These are phyloP conservation scores for Psilocybe mexicana DNA, from an alignment of 1,284 basidiomycete species.

Conservation along the genomic window DNA sequence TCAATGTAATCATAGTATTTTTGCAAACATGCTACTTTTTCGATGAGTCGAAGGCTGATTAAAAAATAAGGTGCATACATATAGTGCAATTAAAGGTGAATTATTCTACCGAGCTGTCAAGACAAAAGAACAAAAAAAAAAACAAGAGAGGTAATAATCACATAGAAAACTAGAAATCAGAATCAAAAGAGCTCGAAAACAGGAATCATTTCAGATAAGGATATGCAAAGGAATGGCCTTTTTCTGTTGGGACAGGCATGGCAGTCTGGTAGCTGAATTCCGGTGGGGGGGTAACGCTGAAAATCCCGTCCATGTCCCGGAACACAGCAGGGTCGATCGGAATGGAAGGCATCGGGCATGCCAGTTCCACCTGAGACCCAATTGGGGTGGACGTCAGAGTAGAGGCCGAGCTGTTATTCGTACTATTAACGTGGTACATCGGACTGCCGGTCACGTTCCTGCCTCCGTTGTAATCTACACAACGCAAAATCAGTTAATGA, in stretches of 20 bases:
- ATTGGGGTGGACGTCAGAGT: neutral
- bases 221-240: neutral
- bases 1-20: neutral
- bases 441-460: neutral
- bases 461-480: neutral
- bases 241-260: too few relatives aligned
- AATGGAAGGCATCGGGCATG: slow-evolving; percentile 1
- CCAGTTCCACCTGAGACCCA: neutral
- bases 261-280: neutral
- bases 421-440: neutral
- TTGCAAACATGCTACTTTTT: too few relatives aligned
- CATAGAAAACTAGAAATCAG: neutral
- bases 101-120: neutral
- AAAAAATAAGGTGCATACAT: too few relatives aligned
- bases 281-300: neutral
- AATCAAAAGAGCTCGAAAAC: neutral
- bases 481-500: neutral
- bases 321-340: neutral
- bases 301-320: neutral
- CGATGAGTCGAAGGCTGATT: too few relatives aligned
- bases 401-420: neutral
- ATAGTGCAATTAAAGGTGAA: neutral
- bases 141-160: neutral
- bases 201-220: neutral
- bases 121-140: neutral